Conservation (phyloP, 352 stramenopile genomes). For the Phytophthora megakarya region DNA sequence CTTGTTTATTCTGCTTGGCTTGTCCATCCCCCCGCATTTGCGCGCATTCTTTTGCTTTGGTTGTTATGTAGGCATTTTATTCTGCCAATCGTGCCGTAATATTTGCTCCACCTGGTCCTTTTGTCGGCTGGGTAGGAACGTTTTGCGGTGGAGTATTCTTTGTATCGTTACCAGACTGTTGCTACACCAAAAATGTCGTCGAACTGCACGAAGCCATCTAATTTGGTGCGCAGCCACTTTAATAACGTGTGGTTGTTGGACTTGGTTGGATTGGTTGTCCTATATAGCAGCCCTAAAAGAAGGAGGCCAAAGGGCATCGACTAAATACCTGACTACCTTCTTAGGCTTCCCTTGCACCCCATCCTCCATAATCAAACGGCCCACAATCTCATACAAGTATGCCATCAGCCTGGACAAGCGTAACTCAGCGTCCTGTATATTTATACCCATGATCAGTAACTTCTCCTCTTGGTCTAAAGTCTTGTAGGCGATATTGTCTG, state of each 20-base stretch:
- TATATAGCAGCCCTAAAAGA: background rate
- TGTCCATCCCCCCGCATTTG: background rate
- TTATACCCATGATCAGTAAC: background rate
- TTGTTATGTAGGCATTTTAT: too few species aligned
- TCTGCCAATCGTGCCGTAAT: too few species aligned
- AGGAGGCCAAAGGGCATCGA: background rate
- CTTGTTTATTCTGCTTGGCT: background rate
- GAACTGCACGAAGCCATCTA: too few species aligned
- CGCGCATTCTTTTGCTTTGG: background rate
- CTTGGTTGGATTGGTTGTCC: background rate
- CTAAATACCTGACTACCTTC: background rate
- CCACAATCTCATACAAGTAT: background rate
- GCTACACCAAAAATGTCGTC: too few species aligned
- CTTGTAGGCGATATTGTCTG: conserved; percentile 14
- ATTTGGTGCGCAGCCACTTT: background rate
- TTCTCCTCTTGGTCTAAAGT: background rate
- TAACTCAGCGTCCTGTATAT: background rate
- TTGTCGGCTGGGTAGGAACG: too few species aligned
- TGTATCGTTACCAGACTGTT: too few species aligned
- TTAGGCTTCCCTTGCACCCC: background rate
- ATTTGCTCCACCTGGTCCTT: too few species aligned
- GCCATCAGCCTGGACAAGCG: background rate
- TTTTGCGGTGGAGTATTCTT: too few species aligned
- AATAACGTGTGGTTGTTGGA: background rate
- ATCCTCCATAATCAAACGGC: background rate